Evolutionary conservation across 345 rosid genomes (phyloP), one percentile per base, ranked within the genome.

Genomic region (Jatropha curcas): DNA sequence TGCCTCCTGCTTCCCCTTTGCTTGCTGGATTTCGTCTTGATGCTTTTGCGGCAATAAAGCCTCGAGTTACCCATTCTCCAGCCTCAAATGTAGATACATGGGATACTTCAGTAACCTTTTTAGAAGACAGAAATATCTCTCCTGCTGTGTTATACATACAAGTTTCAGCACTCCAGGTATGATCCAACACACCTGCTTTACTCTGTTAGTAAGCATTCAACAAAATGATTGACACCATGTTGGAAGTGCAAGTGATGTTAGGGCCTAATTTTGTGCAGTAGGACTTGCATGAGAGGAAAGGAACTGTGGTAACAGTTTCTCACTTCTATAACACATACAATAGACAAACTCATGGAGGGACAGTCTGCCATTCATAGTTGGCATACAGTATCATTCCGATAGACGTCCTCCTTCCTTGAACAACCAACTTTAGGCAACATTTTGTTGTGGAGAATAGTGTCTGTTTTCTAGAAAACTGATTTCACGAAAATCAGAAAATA

Each of bases 141-240:
- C 99, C 98, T 30, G 91, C 96, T 51, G 87, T 92, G 73, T 65
- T 92, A 72, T 81, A 86, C 60, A 71, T 95, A 41, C 97, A 91
- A 89, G 99, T 92, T 24, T 90, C 97, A 43, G 89, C 84, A 60
- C 84, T 92, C 71, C 94, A 90, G 98, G 98, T 92, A 88, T 53
- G 24, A 30, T 57, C 19, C 10, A 34, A 34, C 39, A 19, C 31
- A 51, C 7, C 46, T 2, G 2, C 31, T 13, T 17, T 62, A 34
- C 31, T 48, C 10, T 27, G 27, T 11, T 28, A 17, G 7, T 43
- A 14, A 41, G 45, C 45, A 41, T 41, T 14, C 37, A 4, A 45
- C 52, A 33, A 3, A 10, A 64, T 10, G 25, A 41, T 11, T 41
- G 51, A 22, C 20, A 12, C 30, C 67, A 39, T 37, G 27, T 37